These are phyloP conservation scores for Dipodascus albidus DNA, from an alignment of 805 yeast genomes.

Conservation along the genomic window DNA sequence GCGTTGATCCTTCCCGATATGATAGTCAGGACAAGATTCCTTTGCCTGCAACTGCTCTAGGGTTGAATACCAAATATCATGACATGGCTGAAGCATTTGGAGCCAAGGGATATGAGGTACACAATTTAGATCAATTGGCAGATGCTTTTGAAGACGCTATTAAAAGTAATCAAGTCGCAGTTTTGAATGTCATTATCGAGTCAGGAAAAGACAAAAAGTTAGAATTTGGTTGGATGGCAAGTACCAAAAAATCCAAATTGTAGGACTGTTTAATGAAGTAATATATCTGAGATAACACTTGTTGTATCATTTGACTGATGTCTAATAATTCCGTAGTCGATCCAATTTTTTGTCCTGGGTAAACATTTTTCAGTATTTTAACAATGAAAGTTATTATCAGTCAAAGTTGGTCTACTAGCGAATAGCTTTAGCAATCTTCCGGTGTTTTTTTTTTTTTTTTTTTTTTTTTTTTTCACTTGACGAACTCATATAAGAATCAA, in stretches of 20 bases:
- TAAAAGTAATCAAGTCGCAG: constrained; percentile 27
- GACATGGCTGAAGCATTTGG: constrained; percentile 45
- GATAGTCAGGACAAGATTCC: constrained; percentile 16
- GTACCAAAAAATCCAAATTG: constrained; percentile 21
- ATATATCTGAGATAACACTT: too few species aligned
- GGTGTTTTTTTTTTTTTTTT: too few species aligned
- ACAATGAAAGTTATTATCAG: too few species aligned
- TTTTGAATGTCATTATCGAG: constrained; percentile 52
- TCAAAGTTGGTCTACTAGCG: too few species aligned
- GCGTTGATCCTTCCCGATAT: constrained; percentile 30
- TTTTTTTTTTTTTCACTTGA: neutral
- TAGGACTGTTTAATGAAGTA: neutral
- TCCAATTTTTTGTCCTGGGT: too few species aligned
- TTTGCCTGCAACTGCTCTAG: constrained; percentile 49
- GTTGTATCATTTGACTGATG: too few species aligned
- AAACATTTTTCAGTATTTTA: too few species aligned
- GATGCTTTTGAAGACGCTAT: constrained; percentile 28
- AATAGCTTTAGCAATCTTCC: too few species aligned
- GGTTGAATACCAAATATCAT: constrained; percentile 47
- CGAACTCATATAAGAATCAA: too few species aligned
- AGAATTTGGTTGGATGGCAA: constrained; percentile 62
- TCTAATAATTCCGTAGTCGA: too few species aligned
- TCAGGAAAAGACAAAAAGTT: constrained; percentile 44
- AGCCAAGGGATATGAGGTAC: constrained; percentile 39
- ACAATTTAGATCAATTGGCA: constrained; percentile 31